These are phyloP conservation scores for Aspergillus homomorphus DNA, from an alignment of 495 filamentous ascomycete species.

Conservation along the genomic window DNA sequence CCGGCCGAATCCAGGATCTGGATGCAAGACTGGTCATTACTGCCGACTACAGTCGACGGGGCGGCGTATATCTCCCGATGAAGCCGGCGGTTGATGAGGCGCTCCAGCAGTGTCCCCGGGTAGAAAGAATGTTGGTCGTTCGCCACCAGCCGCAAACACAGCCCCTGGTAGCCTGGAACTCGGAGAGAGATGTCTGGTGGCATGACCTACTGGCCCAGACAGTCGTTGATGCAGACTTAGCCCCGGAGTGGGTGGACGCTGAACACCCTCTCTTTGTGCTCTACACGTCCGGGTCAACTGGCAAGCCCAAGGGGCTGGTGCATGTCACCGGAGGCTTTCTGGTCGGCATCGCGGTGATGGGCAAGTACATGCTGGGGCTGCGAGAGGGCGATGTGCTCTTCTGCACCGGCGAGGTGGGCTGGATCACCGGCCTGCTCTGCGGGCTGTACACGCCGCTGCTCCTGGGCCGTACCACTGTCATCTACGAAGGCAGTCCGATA, in stretches of 20 bases:
- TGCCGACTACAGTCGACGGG: conserved; percentile 54
- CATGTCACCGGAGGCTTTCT: conserved; percentile 86
- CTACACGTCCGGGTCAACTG: conserved; percentile 89
- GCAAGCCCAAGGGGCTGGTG: conserved; percentile 91
- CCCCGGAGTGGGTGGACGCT: conserved; percentile 69
- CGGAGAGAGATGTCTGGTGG: not conserved
- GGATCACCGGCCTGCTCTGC: conserved; percentile 92
- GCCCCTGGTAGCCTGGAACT: no score
- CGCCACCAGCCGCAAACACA: not conserved
- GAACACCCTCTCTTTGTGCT: conserved; percentile 89
- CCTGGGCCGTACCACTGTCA: conserved; percentile 82
- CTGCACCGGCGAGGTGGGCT: conserved; percentile 88
- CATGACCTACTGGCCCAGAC: not conserved
- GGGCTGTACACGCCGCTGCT: conserved; percentile 85
- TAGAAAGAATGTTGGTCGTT: no score
- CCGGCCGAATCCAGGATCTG: conserved; percentile 41
- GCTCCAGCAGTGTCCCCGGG: no score
- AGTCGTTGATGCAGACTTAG: no score
- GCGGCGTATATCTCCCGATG: conserved; percentile 62
- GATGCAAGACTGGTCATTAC: conserved; percentile 46
- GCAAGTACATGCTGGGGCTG: conserved; percentile 90
- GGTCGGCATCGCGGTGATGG: conserved; percentile 75
- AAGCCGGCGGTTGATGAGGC: conserved; percentile 36
- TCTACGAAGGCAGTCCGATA: conserved; percentile 89
- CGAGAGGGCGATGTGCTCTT: conserved; percentile 74